phyloP scores from a whole-genome alignment of 495 filamentous ascomycete species.

The Aspergillus taichungensis region DNA sequence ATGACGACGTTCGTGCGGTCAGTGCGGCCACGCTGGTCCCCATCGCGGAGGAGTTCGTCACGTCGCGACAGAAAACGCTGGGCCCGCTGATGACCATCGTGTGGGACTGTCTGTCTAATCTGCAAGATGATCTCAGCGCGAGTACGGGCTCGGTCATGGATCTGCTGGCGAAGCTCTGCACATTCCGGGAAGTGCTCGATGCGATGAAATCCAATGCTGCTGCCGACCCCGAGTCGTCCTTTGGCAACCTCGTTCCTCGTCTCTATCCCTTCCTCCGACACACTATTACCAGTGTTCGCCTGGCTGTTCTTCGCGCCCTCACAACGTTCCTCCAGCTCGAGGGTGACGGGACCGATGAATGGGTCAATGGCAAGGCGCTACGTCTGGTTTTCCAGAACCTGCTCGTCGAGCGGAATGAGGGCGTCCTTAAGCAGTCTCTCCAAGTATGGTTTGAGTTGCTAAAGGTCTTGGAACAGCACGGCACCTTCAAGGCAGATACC shows the following conservation, averaged over 20 bases:
- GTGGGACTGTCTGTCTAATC: slow-evolving; percentile 91
- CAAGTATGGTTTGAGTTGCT: slow-evolving; percentile 81
- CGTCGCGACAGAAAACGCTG: slow-evolving; percentile 65
- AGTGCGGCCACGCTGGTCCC: slow-evolving; percentile 94
- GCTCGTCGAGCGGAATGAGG: slow-evolving; percentile 82
- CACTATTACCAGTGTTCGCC: slow-evolving; percentile 90
- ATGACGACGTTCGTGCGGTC: slow-evolving; percentile 94
- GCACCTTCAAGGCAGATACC: slow-evolving; percentile 58
- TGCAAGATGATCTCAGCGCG: slow-evolving; percentile 92
- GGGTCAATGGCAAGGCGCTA: slow-evolving; percentile 84
- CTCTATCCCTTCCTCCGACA: slow-evolving; percentile 95
- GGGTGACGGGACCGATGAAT: slow-evolving; percentile 73
- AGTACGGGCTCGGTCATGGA: slow-evolving; percentile 99
- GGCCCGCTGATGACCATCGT: slow-evolving; percentile 82
- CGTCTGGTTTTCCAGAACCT: slow-evolving; percentile 91
- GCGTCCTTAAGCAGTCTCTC: slow-evolving; percentile 66
- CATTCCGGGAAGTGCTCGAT: slow-evolving; percentile 83
- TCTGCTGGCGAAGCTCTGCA: slow-evolving; percentile 87
- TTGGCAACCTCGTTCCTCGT: slow-evolving; percentile 82
- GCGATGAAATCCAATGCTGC: slow-evolving; percentile 90
- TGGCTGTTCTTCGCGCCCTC: slow-evolving; percentile 84
- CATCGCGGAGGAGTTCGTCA: slow-evolving; percentile 88
- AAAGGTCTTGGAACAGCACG: slow-evolving; percentile 49
- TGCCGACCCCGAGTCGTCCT: slow-evolving; percentile 74
- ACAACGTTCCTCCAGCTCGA: slow-evolving; percentile 86